Evolutionary conservation across 139 green algal genomes (phyloP).

Genomic region (Chlorella sp.): DNA sequence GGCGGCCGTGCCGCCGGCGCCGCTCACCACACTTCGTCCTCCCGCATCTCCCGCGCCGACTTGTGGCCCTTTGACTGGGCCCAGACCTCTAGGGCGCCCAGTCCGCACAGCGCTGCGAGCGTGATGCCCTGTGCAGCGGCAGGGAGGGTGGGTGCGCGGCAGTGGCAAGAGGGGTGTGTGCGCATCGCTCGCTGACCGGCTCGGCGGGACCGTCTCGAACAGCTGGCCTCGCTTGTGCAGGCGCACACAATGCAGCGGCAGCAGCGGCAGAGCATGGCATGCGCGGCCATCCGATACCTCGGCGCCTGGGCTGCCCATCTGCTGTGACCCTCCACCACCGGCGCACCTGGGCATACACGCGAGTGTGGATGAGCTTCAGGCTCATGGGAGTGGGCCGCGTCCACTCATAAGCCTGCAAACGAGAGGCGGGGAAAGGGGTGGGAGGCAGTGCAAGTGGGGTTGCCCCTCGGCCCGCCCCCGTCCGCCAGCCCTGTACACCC

Average conservation of each 20-base stretch:
- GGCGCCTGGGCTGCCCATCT: too few species aligned
- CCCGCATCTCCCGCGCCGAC: background rate
- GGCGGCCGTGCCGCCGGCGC: too few species aligned
- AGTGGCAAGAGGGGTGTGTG: background rate
- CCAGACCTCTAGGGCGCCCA: slow-evolving; percentile 38
- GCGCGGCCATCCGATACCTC: too few species aligned
- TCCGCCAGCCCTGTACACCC: background rate
- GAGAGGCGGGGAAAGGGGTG: background rate
- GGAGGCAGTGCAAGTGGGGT: background rate
- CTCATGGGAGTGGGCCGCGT: slow-evolving; percentile 40
- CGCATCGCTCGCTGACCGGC: background rate
- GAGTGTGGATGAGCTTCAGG: slow-evolving; percentile 55
- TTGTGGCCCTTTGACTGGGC: background rate
- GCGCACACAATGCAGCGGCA: too few species aligned
- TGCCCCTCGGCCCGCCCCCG: background rate
- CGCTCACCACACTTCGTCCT: slow-evolving; percentile 22
- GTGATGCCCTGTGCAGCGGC: slow-evolving; percentile 47
- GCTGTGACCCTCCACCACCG: background rate
- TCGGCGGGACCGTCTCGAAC: too few species aligned
- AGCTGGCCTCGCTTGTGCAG: too few species aligned
- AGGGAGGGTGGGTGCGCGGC: too few species aligned
- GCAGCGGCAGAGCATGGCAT: too few species aligned
- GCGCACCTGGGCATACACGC: slow-evolving; percentile 51
- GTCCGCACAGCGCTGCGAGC: slow-evolving; percentile 41
- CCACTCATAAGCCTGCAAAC: slow-evolving; percentile 54